Evolutionary conservation across 352 stramenopile species (phyloP).

Genomic region (Plasmopara viticola): DNA sequence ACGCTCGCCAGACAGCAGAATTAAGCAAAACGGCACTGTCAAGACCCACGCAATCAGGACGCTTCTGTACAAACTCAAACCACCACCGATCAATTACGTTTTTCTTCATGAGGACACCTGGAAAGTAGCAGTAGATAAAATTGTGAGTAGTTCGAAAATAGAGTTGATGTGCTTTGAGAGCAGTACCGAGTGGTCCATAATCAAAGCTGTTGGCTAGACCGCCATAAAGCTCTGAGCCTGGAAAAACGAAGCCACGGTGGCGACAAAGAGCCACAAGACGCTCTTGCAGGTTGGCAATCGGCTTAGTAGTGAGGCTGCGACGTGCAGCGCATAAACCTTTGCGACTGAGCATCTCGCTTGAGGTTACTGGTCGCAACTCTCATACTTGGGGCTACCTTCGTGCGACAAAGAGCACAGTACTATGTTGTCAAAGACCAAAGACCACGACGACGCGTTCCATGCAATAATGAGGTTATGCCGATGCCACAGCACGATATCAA

Average conservation of each 20-base stretch:
- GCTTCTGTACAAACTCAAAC: conserved; percentile 92
- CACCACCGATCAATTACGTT: conserved; percentile 98
- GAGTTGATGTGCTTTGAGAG: not conserved
- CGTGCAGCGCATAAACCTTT: not conserved
- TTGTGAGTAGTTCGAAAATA: not conserved
- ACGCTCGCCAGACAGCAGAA: conserved; percentile 92
- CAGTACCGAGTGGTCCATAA: conserved; percentile 87
- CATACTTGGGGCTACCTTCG: not conserved
- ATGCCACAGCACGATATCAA: too few species aligned
- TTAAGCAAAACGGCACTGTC: conserved; percentile 96
- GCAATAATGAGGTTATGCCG: too few species aligned
- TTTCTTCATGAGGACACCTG: conserved; percentile 92
- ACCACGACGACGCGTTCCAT: too few species aligned
- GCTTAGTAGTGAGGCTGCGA: conserved; percentile 37
- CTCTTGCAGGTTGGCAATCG: conserved; percentile 44
- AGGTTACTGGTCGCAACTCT: too few species aligned
- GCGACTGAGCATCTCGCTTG: not conserved
- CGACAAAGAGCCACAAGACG: conserved; percentile 81
- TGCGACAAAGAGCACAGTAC: not conserved
- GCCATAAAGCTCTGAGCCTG: conserved; percentile 95
- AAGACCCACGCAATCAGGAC: conserved; percentile 92
- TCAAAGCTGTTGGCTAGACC: conserved; percentile 97
- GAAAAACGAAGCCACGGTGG: conserved; percentile 91
- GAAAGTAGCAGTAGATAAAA: conserved; percentile 7
- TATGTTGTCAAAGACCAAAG: too few species aligned